Conservation (phyloP, 345 rosid species). For the Pistacia integerrima region DNA sequence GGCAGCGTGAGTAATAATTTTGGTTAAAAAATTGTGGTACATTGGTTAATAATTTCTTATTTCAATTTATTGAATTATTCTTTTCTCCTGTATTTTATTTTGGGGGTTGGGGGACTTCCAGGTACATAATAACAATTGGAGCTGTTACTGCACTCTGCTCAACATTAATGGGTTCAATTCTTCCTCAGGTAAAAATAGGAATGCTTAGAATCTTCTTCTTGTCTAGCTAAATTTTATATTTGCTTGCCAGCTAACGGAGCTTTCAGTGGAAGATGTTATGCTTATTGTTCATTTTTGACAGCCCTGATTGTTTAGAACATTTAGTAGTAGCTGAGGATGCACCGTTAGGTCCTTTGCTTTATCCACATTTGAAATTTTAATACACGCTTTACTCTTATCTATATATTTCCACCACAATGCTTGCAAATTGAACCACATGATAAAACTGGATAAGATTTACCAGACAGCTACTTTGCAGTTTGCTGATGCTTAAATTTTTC, state of each 20-base stretch:
- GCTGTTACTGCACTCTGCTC: slow-evolving; percentile 96
- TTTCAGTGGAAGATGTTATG: neutral
- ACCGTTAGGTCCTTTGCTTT: neutral
- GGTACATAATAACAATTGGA: slow-evolving; percentile 82
- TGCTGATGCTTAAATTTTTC: neutral
- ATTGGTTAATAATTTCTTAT: neutral
- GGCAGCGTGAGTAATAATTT: slow-evolving; percentile 77
- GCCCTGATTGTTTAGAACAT: neutral
- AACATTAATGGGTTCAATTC: slow-evolving; percentile 89
- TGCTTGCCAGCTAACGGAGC: neutral
- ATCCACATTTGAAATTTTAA: neutral
- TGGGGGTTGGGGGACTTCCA: slow-evolving; percentile 33
- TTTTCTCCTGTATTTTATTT: slow-evolving; percentile 2
- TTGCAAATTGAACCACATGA: neutral
- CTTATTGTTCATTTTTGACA: neutral
- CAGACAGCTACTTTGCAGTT: neutral
- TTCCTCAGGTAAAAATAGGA: slow-evolving; percentile 76
- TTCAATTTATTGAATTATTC: neutral
- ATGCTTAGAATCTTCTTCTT: neutral
- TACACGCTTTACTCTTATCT: neutral
- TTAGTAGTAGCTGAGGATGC: neutral
- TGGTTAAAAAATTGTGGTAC: neutral
- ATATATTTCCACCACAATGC: neutral
- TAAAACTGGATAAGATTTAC: neutral
- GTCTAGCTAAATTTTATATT: neutral